Conservation (phyloP, 495 filamentous ascomycete species). For the Chaetomium fimeti region DNA sequence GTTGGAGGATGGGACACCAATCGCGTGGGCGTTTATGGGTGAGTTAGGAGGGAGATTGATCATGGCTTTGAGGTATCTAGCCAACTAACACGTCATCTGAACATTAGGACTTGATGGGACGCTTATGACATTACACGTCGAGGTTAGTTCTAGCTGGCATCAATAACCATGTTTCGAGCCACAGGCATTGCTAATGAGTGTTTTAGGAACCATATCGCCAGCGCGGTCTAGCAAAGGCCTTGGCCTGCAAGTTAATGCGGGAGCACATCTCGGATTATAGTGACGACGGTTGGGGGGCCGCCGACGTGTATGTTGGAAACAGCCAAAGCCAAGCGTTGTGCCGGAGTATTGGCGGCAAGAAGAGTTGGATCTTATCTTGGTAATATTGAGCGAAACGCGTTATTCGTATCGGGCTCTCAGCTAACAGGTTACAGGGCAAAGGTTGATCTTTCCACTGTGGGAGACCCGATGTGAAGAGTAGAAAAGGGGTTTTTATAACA, state of each 20-base stretch:
- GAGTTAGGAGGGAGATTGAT: neutral
- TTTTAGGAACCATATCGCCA: slow-evolving; percentile 43
- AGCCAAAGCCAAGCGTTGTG: slow-evolving; percentile 44
- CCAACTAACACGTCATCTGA: neutral
- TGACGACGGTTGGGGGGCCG: slow-evolving; percentile 42
- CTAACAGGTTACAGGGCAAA: slow-evolving; percentile 25
- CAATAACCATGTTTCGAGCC: neutral
- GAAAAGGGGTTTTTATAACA: neutral
- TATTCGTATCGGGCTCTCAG: neutral
- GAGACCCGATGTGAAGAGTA: slow-evolving; percentile 17
- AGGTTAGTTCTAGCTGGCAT: slow-evolving; percentile 29
- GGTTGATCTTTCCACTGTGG: slow-evolving; percentile 24
- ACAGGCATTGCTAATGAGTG: neutral
- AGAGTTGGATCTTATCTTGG: slow-evolving; percentile 44
- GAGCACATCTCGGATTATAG: slow-evolving; percentile 41
- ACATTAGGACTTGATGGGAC: slow-evolving; percentile 36
- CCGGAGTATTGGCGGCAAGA: slow-evolving; percentile 44
- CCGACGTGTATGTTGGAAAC: slow-evolving; percentile 46
- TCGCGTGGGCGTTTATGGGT: slow-evolving; percentile 49
- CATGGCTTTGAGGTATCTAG: neutral
- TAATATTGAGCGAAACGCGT: slow-evolving; percentile 28
- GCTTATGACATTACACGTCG: slow-evolving; percentile 37
- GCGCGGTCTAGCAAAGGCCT: slow-evolving; percentile 46
- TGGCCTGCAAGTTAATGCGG: slow-evolving; percentile 42
- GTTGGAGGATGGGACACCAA: slow-evolving; percentile 35